Evolutionary conservation across 345 rosid species (phyloP), one percentile per base, ranked within the genome.

Genomic region (Excoecaria cochinchinensis): DNA sequence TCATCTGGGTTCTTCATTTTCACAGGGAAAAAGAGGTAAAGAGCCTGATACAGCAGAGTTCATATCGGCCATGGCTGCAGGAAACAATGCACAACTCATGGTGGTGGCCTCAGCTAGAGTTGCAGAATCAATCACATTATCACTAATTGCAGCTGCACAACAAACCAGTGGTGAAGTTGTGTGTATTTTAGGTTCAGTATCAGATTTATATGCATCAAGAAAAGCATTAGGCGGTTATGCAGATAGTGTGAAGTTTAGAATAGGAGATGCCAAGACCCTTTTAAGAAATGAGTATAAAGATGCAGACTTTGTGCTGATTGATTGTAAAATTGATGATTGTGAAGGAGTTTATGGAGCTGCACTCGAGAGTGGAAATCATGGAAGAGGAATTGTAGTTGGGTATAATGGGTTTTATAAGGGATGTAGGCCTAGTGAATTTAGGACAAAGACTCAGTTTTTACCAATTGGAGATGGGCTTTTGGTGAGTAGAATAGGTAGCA

Each of bases 31-130:
- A 78, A 77, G 75, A 70, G 83, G 75, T 12, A 80, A 79, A 67
- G 87, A 85, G 77, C 90, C 91, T 3, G 88, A 85, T 59, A 83
- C 70, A 16, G 84, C 84, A 0, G 93, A 89, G 83, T 89, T 89
- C 82, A 85, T 87, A 74, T 83, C 93, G 0, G 93, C 93, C 13
- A 67, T 89, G 2, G 89, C 89, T 0, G 91, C 88, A 0, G 93
- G 91, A 11, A 86, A 87, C 82, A 85, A 80, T 42, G 84, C 90
- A 15, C 81, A 76, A 48, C 77, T 84, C n/a, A 85, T 86, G 88
- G 90, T 86, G 58, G 69, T 85, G 57, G 83, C 79, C 17, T 67
- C 78, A 25, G 60, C 82, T 3, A 57, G 66, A 19, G 50, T 59
- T 3, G 67, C 76, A 1, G 67, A 60, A 55, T 73, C 89, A 66